Evolutionary conservation across 805 yeast genomes (phyloP).

Genomic region (Candida nanaspora): DNA sequence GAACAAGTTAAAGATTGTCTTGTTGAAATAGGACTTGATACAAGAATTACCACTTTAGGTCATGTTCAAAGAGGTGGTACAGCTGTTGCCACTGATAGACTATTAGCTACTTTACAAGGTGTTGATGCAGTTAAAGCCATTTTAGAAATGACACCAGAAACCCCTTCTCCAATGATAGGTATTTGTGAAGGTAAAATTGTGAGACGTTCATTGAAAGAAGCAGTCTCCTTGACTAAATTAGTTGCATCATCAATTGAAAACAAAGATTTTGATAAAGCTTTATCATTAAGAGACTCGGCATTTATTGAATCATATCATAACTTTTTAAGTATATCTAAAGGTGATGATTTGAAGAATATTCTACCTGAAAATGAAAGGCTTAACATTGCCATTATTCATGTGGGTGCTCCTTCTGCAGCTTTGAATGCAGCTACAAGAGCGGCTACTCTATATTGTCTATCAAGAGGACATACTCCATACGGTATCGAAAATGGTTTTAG

Average conservation of each 20-base stretch:
- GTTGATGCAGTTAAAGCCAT: conserved; percentile 77
- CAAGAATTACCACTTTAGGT: conserved; percentile 71
- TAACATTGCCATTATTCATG: conserved; percentile 63
- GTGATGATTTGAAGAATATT: conserved; percentile 57
- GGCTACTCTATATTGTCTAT: conserved; percentile 66
- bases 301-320: conserved; percentile 59
- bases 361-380: conserved; percentile 47
- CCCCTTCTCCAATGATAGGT: conserved; percentile 78
- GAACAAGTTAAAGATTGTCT: conserved; percentile 59
- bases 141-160: conserved; percentile 55
- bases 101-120: conserved; percentile 72
- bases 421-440: conserved; percentile 74
- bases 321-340: conserved; percentile 59
- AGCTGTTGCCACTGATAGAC: conserved; percentile 68
- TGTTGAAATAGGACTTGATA: conserved; percentile 64
- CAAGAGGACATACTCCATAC: conserved; percentile 64
- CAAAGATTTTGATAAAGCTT: conserved; percentile 64
- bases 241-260: conserved; percentile 64
- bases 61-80: conserved; percentile 83
- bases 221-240: conserved; percentile 61
- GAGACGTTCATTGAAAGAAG: conserved; percentile 62
- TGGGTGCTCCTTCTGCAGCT: conserved; percentile 79
- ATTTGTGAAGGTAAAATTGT: conserved; percentile 65
- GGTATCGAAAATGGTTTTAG: conserved; percentile 72
- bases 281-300: conserved; percentile 62